Evolutionary conservation across 306 rosid genomes (phyloP).

Genomic region (Betula pendula): DNA sequence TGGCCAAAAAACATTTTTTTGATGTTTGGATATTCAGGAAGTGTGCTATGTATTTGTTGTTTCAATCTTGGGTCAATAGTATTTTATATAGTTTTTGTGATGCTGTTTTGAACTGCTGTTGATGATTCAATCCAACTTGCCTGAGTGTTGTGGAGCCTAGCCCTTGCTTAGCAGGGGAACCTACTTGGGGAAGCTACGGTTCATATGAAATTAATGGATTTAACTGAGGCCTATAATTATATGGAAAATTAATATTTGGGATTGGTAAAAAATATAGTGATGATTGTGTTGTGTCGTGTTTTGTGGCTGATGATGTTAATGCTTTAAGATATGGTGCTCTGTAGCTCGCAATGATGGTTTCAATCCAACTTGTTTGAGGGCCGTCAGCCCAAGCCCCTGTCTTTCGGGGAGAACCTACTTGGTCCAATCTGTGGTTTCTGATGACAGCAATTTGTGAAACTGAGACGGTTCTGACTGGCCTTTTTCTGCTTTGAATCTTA

Average conservation of each 20-base stretch:
- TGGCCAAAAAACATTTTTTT: too few species aligned
- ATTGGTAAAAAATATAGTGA: too few species aligned
- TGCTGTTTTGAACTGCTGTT: background rate
- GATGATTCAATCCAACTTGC: constrained; percentile 50
- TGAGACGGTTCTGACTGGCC: constrained; percentile 22
- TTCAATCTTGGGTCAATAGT: background rate
- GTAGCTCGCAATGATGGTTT: constrained; percentile 26
- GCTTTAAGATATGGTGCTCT: background rate
- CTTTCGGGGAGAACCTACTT: constrained; percentile 46
- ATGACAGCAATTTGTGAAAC: constrained; percentile 36
- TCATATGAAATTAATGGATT: constrained; percentile 48
- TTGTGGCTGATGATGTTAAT: background rate
- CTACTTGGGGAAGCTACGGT: constrained; percentile 67
- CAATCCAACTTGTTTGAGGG: constrained; percentile 57
- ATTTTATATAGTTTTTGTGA: background rate
- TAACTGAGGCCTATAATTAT: constrained; percentile 33
- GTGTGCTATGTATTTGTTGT: too few species aligned
- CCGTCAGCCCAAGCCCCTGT: constrained; percentile 40
- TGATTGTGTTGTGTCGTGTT: too few species aligned
- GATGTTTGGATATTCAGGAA: background rate
- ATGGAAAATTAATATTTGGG: too few species aligned
- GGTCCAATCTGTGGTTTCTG: constrained; percentile 39
- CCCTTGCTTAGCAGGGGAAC: constrained; percentile 71
- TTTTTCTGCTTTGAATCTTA: too few species aligned
- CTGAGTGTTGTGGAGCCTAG: constrained; percentile 60